A percentile compares a stretch with the other conserved stretches of the same genome.
Evolutionary conservation across 1,284 basidiomycete species (phyloP).

Genomic region (Cystobasidium slooffiae): DNA sequence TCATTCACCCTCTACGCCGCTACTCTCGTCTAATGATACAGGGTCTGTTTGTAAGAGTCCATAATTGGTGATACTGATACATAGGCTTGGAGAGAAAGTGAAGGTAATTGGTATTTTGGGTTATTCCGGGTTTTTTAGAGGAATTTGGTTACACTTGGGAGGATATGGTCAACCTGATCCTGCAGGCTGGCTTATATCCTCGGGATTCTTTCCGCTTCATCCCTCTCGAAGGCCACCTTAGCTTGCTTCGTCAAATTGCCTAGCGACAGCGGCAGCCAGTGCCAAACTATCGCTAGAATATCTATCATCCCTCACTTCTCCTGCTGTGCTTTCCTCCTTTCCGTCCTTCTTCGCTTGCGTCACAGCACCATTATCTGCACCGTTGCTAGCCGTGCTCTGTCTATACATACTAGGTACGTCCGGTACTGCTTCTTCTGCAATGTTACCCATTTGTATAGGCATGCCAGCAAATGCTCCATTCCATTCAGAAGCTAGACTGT

Average conservation of each 20-base stretch:
- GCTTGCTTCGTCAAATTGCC: slow-evolving; percentile 23
- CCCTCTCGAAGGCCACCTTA: too few relatives aligned
- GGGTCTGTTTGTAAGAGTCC: too few relatives aligned
- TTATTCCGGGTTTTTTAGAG: too few relatives aligned
- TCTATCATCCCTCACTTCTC: slow-evolving; percentile 6
- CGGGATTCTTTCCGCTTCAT: too few relatives aligned
- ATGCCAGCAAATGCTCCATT: slow-evolving; percentile 44
- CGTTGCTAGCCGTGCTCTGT: not conserved
- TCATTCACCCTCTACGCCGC: too few relatives aligned
- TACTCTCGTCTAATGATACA: too few relatives aligned
- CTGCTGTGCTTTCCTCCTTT: not conserved
- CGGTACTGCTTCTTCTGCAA: slow-evolving; percentile 18
- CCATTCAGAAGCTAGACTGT: slow-evolving; percentile 41
- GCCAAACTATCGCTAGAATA: slow-evolving; percentile 39
- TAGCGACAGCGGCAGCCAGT: slow-evolving; percentile 38
- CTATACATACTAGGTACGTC: slow-evolving; percentile 23
- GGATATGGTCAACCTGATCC: too few relatives aligned
- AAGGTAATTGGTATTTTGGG: too few relatives aligned
- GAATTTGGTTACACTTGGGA: too few relatives aligned
- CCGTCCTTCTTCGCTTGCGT: not conserved
- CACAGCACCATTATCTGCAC: not conserved
- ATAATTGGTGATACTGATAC: slow-evolving; percentile 1
- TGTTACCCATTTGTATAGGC: slow-evolving; percentile 37
- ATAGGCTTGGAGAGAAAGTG: not conserved
- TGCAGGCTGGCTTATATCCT: not conserved